These are phyloP conservation scores for Ziziphus jujuba DNA, from an alignment of 306 rosid species.

Conservation along the genomic window DNA sequence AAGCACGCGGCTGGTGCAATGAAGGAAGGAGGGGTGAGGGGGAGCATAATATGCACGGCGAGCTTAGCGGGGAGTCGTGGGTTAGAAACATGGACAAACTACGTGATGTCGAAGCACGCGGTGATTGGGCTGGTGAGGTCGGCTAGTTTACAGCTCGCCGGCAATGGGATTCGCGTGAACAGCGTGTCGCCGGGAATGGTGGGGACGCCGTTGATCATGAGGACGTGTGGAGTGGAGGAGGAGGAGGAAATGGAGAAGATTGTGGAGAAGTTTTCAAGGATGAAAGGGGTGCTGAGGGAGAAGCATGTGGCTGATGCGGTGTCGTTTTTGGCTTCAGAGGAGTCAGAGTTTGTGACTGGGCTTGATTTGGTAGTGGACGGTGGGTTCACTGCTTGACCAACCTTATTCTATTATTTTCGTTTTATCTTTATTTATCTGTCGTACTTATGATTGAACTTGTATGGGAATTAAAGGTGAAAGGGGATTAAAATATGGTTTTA, in stretches of 20 bases:
- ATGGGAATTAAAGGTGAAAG: no score
- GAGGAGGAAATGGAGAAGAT: background rate
- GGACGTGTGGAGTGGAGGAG: background rate
- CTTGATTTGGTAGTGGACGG: slow-evolving; percentile 21
- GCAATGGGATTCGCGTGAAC: slow-evolving; percentile 32
- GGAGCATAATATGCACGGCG: slow-evolving; percentile 51
- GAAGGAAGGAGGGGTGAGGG: slow-evolving; percentile 44
- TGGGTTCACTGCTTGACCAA: no score
- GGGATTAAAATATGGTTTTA: no score
- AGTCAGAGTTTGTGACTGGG: slow-evolving; percentile 21
- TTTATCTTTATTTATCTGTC: no score
- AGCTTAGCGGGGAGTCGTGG: slow-evolving; percentile 25
- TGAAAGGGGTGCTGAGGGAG: slow-evolving; percentile 2
- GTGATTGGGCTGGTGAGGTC: slow-evolving; percentile 35
- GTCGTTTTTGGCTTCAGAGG: slow-evolving; percentile 20
- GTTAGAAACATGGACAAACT: background rate
- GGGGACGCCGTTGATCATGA: slow-evolving; percentile 5
- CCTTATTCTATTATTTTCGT: no score
- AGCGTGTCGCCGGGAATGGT: slow-evolving; percentile 35
- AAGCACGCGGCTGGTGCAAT: slow-evolving; percentile 54
- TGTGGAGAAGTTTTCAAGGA: background rate
- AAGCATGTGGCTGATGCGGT: slow-evolving; percentile 30
- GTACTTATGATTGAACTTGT: no score
- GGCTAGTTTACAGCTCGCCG: slow-evolving; percentile 33
- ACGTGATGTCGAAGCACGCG: slow-evolving; percentile 35